These are phyloP conservation scores for Xeromyces bisporus DNA, from an alignment of 495 filamentous ascomycete genomes.

Conservation along the genomic window DNA sequence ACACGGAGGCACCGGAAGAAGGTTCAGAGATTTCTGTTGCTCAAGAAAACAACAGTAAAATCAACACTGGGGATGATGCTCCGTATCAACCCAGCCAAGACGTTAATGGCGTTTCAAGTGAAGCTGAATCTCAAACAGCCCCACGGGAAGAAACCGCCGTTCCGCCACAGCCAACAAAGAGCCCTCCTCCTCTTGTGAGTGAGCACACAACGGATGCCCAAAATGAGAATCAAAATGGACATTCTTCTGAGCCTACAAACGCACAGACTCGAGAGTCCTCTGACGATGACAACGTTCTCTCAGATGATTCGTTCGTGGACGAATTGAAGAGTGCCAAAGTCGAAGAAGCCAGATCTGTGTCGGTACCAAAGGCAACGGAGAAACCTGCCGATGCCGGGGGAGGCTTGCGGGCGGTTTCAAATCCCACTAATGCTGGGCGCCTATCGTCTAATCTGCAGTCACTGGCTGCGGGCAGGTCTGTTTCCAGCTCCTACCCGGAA, in stretches of 20 bases:
- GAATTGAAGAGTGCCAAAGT: constrained; percentile 70
- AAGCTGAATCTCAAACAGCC: constrained; percentile 12
- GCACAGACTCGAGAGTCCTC: constrained; percentile 37
- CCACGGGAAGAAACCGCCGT: constrained; percentile 16
- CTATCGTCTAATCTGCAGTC: constrained; percentile 21
- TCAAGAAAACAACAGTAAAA: too few species aligned
- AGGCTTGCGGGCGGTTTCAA: constrained; percentile 36
- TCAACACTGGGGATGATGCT: too few species aligned
- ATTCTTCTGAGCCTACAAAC: constrained; percentile 38
- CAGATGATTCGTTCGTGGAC: constrained; percentile 80
- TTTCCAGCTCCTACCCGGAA: constrained; percentile 20
- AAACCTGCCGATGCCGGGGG: constrained; percentile 17
- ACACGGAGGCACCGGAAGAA: constrained; percentile 11
- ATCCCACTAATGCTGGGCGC: constrained; percentile 19
- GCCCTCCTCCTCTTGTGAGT: constrained; percentile 1
- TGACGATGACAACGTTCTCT: constrained; percentile 47
- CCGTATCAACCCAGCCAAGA: constrained; percentile 19
- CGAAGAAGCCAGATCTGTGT: constrained; percentile 68
- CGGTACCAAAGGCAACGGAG: constrained; percentile 67
- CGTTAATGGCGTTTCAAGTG: constrained; percentile 17
- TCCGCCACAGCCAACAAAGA: constrained; percentile 8
- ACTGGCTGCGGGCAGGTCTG: constrained; percentile 20
- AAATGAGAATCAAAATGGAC: too few species aligned
- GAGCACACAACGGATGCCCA: background rate
- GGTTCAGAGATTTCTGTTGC: too few species aligned